phyloP scores from a whole-genome alignment of 2,329 filamentous ascomycete genomes.

The Colletotrichum sansevieriae region DNA sequence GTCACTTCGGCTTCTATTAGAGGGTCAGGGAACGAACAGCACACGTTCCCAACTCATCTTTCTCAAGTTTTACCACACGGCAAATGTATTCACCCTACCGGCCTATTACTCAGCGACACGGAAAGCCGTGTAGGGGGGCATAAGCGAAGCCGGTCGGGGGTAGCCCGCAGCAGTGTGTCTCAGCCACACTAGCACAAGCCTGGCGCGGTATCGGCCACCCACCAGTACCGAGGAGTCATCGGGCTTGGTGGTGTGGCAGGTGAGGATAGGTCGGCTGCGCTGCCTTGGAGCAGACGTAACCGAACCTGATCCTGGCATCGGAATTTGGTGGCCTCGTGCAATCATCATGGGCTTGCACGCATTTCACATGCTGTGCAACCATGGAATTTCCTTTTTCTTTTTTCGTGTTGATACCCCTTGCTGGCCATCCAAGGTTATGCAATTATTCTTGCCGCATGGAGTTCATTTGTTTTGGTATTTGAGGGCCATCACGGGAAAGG shows the following conservation, averaged over 20 bases:
- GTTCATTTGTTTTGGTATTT: conserved; percentile 15
- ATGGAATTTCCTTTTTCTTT: neutral
- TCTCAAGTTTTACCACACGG: neutral
- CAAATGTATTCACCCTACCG: neutral
- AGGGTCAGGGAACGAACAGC: neutral
- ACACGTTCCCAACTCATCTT: neutral
- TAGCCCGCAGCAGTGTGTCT: conserved; percentile 33
- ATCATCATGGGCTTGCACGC: conserved; percentile 30
- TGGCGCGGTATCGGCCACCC: conserved; percentile 36
- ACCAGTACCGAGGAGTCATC: conserved; percentile 29
- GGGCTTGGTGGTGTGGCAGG: conserved; percentile 35
- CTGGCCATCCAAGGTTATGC: conserved; percentile 23
- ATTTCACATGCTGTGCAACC: conserved; percentile 34
- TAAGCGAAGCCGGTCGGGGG: conserved; percentile 36
- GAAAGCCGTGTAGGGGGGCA: conserved; percentile 34
- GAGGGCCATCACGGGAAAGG: conserved; percentile 29
- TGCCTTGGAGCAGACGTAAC: conserved; percentile 17
- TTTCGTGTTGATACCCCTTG: conserved; percentile 40
- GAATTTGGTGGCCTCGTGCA: conserved; percentile 26
- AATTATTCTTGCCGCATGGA: conserved; percentile 32
- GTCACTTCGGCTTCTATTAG: conserved; percentile 9
- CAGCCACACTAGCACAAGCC: conserved; percentile 38
- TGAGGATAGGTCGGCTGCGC: conserved; percentile 37
- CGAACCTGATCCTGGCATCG: conserved; percentile 11
- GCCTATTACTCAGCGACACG: conserved; percentile 19